A percentile compares a stretch with the other conserved stretches of the same genome.
These are phyloP conservation scores for Tuber indicum DNA, from an alignment of 495 filamentous ascomycete genomes.

Conservation along the genomic window DNA sequence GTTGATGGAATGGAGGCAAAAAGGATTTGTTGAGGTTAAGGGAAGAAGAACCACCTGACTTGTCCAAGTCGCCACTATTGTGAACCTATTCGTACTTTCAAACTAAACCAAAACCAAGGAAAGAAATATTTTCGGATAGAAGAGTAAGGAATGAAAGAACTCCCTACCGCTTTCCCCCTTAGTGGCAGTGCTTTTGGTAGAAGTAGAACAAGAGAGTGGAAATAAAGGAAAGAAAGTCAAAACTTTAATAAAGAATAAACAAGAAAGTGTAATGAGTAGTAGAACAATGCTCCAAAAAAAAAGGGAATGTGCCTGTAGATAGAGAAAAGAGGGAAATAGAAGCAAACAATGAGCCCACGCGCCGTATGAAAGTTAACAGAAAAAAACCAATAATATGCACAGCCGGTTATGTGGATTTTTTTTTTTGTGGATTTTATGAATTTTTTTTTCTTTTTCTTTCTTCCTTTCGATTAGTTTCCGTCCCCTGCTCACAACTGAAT, in stretches of 20 bases:
- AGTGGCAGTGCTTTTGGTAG: slow-evolving; percentile 29
- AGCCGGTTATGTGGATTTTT: slow-evolving; percentile 22
- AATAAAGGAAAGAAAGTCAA: slow-evolving; percentile 36
- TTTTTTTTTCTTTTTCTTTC: slow-evolving; percentile 6
- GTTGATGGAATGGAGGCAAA: slow-evolving; percentile 17
- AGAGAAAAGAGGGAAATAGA: neutral
- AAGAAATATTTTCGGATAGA: neutral
- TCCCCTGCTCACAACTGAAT: slow-evolving; percentile 10
- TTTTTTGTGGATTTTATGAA: slow-evolving; percentile 15
- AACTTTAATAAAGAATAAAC: slow-evolving; percentile 19
- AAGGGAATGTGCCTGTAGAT: neutral
- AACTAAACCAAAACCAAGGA: neutral
- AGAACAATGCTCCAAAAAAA: slow-evolving; percentile 24
- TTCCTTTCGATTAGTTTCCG: slow-evolving; percentile 14
- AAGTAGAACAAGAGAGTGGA: slow-evolving; percentile 21
- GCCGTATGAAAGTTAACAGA: neutral
- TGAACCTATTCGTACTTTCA: slow-evolving; percentile 9
- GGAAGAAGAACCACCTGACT: slow-evolving; percentile 14
- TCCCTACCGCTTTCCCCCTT: slow-evolving; percentile 17
- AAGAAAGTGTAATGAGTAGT: slow-evolving; percentile 24
- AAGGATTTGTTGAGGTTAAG: slow-evolving; percentile 27
- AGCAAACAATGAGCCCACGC: neutral
- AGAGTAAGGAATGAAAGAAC: neutral
- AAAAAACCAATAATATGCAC: slow-evolving; percentile 32
- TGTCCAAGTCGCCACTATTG: slow-evolving; percentile 18